Base-by-base conservation (phyloP, 345 rosid species). In the Sisymbrium irio region DNA sequence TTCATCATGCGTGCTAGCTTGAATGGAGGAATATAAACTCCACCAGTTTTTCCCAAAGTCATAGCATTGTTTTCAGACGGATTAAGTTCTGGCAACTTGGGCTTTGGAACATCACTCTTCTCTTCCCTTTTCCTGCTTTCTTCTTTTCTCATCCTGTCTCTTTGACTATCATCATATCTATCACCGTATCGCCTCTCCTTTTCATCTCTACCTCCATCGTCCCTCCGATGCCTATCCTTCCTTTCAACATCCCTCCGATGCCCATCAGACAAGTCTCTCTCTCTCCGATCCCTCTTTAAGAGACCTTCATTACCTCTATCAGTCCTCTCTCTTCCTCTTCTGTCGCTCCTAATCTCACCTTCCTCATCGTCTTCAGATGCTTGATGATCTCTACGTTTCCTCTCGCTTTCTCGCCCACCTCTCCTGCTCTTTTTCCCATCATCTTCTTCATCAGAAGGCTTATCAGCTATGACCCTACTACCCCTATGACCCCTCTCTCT, bases 1-100 rank as follows among this genome's bases (percentile, higher is more conserved):
- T 82, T 87, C 97, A 89, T 89, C 97, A 94, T 94, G 53, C 91
- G 75, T 0, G 96, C 98, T 78, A 91, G 75, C 83, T 81, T 94
- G 72, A 84, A 89, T 5, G 97, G 98, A 10, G 97, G 98, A 41
- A 94, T 88, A 68, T 94, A 92, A 70, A 92, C 91, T 15, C 99
- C 97, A 62, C 97, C 97, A 18, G 82, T 87, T 53, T 82, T 82
- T 17, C 93, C 92, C 69, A 85, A 81, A 33, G 56, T 51, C 3
- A 71, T 19, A 1, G 81, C 70, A 30, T 77, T 75, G 74, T 57
- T 82, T 4, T 78, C 78, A 56, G 75, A 80, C 65, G 62, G 61
- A 63, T 84, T 88, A 33, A 77, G 85, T 53, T 66, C 88, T 51
- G 57, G 80, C 45, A 78, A 7, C 76, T 83, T 86, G 13, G 83